Conservation (phyloP, 345 rosid genomes). For the Noccaea bulbosa region DNA sequence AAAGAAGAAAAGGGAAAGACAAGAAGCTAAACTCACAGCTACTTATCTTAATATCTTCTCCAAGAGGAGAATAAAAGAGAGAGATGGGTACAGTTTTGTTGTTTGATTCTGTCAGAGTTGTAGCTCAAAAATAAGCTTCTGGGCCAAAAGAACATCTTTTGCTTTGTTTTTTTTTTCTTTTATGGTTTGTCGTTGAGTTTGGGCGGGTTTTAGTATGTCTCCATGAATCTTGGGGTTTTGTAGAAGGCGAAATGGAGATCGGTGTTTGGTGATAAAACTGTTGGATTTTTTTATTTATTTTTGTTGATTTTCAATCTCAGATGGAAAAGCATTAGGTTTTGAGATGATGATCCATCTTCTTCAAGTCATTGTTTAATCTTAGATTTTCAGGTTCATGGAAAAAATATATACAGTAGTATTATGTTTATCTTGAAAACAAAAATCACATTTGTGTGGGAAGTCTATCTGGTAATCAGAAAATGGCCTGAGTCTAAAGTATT, state of each 20-base stretch:
- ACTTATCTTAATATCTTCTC: not conserved
- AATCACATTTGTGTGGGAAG: no score
- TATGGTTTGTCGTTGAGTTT: constrained; percentile 12
- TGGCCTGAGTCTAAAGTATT: no score
- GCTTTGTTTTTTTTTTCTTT: not conserved
- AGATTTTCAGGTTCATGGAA: not conserved
- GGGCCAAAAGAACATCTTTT: constrained; percentile 9
- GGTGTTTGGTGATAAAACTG: constrained; percentile 22
- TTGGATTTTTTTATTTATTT: constrained; percentile 7
- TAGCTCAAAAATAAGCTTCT: constrained; percentile 23
- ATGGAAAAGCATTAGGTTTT: constrained; percentile 16
- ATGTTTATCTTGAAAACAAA: no score
- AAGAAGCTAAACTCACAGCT: constrained; percentile 15
- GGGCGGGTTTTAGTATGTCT: constrained; percentile 13
- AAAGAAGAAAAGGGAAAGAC: constrained; percentile 12
- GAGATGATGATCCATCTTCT: not conserved
- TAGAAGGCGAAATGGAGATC: constrained; percentile 31
- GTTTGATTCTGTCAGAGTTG: constrained; percentile 37
- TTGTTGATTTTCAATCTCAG: constrained; percentile 4
- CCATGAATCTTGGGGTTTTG: constrained; percentile 19
- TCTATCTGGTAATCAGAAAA: no score
- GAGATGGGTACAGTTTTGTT: constrained; percentile 39
- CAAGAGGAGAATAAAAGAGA: not conserved
- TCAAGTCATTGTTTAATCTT: not conserved
- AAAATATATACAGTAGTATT: not conserved